Evolutionary conservation across 1,284 basidiomycete species (phyloP), one percentile per base, ranked within the genome.

Genomic region (Cutaneotrichosporon spelunceum): DNA sequence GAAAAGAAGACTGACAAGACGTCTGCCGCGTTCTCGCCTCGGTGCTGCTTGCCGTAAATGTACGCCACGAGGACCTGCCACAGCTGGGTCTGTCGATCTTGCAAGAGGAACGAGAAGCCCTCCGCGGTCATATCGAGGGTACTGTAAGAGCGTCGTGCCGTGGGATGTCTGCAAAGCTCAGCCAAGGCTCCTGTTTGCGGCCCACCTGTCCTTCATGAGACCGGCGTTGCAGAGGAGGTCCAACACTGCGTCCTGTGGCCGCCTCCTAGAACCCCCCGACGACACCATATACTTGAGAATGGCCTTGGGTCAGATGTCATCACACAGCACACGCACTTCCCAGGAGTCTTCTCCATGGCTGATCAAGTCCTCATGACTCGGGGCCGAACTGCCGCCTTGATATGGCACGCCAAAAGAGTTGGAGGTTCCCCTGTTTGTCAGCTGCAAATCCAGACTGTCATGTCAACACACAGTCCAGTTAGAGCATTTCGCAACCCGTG

Each of bases 251-350:
- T 42, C 87, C 87, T 72, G 87, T 82, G 42, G 92, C 87, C 53
- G 91, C 90, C 52, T 27, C 3, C 23, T 34, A 7, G 58, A 86
- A 39, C 66, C 77, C 1, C 81, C 89, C 9, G 92, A 94, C 2
- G 93, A 94, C 1, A 99, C 96, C 94, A 99, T 97, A 77, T 91
- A 99, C 79, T 98, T 94, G 56, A 98, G 83, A 69, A 99, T 96
- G 0, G 91, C 92, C 91, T 92, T 68, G n/a, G 50, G 24, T 53
- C 63, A 66, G 57, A n/a, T 30, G 53, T 9, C 11, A 39, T 42
- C 13, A 29, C 8, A 47, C 23, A 27, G 53, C 36, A 52, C 45
- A 75, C 83, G 66, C 69, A 90, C 91, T 85, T 99, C 96, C 94
- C 96, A 99, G 61, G 91, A 86, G 67, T 91, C 88, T 42, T 94